These are phyloP conservation scores for Suillus spraguei DNA, from an alignment of 768 basidiomycete species.

Conservation along the genomic window DNA sequence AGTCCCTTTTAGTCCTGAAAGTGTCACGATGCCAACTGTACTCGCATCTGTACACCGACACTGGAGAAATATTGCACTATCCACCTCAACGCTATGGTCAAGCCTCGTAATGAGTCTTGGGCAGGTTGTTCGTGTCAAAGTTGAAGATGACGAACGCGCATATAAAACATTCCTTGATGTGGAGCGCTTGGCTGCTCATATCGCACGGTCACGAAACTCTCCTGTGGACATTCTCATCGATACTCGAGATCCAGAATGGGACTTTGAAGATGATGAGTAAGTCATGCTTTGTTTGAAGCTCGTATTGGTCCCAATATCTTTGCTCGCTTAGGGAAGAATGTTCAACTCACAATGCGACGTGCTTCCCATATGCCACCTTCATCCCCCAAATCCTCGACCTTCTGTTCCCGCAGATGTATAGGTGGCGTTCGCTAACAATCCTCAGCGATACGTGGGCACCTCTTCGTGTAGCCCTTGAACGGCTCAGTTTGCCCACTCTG, in stretches of 20 bases:
- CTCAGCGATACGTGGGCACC: slow-evolving; percentile 61
- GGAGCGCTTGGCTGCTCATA: slow-evolving; percentile 41
- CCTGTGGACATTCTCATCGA: slow-evolving; percentile 61
- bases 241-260: slow-evolving; percentile 60
- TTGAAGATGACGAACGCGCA: background rate
- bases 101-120: slow-evolving; percentile 49
- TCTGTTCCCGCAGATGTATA: slow-evolving; percentile 52
- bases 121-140: slow-evolving; percentile 16
- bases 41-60: slow-evolving; percentile 51
- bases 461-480: slow-evolving; percentile 52
- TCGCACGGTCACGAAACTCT: slow-evolving; percentile 48
- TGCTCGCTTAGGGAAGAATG: slow-evolving; percentile 13
- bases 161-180: slow-evolving; percentile 32
- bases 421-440: slow-evolving; percentile 56
- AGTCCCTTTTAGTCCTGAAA: slow-evolving; percentile 40
- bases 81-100: slow-evolving; percentile 56
- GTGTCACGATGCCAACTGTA: slow-evolving; percentile 45
- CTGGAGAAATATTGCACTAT: slow-evolving; percentile 54
- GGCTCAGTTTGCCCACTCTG: slow-evolving; percentile 40
- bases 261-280: slow-evolving; percentile 55
- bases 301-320: background rate
- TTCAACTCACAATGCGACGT: slow-evolving; percentile 1
- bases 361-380: slow-evolving; percentile 14
- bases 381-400: slow-evolving; percentile 35
- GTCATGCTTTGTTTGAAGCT: slow-evolving; percentile 3